phyloP scores from a whole-genome alignment of 2,329 filamentous ascomycete genomes.

The Venturia carpophila region DNA sequence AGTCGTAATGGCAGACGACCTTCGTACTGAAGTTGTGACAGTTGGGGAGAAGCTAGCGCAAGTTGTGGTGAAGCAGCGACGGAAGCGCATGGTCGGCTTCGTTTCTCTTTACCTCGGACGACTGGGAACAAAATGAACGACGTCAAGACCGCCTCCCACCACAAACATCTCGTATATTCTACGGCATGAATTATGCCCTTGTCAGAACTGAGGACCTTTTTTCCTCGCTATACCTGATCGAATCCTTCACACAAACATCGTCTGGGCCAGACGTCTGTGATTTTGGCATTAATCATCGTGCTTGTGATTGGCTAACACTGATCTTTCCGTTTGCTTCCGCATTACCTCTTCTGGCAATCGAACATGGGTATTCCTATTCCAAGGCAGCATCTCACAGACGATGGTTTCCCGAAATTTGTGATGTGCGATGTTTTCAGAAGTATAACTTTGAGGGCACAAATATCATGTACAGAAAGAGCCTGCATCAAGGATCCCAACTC shows the following conservation, averaged over 20 bases:
- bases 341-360: background rate
- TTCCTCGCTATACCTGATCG: background rate
- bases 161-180: background rate
- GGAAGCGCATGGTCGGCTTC: background rate
- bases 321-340: background rate
- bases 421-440: background rate
- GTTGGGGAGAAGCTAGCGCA: background rate
- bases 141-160: background rate
- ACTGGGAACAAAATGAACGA: background rate
- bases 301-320: background rate
- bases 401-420: too few relatives aligned
- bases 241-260: background rate
- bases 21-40: background rate
- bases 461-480: background rate
- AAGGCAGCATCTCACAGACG: background rate
- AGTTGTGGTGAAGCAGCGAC: background rate
- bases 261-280: too few relatives aligned
- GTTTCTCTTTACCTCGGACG: conserved; percentile 3
- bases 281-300: background rate
- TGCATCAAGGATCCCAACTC: background rate
- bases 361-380: background rate
- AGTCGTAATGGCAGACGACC: conserved; percentile 8
- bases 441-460: background rate
- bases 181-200: too few relatives aligned
- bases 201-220: background rate